Base-by-base conservation (phyloP, 176 grass and related monocot species). In the Zea luxurians region DNA sequence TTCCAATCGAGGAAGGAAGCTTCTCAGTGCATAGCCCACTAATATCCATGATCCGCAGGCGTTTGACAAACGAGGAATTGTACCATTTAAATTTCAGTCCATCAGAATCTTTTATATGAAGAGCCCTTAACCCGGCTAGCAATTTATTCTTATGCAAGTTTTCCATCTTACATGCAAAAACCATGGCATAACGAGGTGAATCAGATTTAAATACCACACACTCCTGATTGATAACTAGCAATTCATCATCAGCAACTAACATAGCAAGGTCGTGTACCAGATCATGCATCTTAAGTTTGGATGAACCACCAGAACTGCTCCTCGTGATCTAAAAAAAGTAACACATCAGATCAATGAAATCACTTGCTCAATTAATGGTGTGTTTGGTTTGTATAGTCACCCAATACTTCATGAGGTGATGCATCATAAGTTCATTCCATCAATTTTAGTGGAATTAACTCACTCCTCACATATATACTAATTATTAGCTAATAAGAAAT, bases 251-350 rank as follows among this genome's bases (percentile, higher is more conserved):
- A 34, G n/a, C n/a, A 44, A 61, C 73, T 60, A 12, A 45, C 5
- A 8, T 61, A 61, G 73, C 73, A 61, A 75, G 73, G 40, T 75
- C 73, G 1, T 75, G 49, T 61, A 75, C 72, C 71, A 74, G 27
- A 10, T 74, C 71, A 59, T 74, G 71, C 50, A 74, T 74, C 71
- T 74, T 74, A 58, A 75, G 72, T 75, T 75, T 75, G 37, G 37
- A 1, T 8, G 38, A 38, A 43, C 10, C 17, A 44, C 37, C 54
- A 75, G 10, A 40, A 61, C 11, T 27, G 10, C 15, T 73, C 9
- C 0, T 21, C 5, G 0, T 44, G 2, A 61, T 7, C 73, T 75
- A 10, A 43, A 75, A 61, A 61, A 4, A 8, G 27, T 37, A 52
- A 37, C 6, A 4, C 46, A 49, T 50, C 46, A 48, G 11, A 36